Evolutionary conservation across 257 asterid genomes (phyloP).

Genomic region (Nicotiana noctiflora): DNA sequence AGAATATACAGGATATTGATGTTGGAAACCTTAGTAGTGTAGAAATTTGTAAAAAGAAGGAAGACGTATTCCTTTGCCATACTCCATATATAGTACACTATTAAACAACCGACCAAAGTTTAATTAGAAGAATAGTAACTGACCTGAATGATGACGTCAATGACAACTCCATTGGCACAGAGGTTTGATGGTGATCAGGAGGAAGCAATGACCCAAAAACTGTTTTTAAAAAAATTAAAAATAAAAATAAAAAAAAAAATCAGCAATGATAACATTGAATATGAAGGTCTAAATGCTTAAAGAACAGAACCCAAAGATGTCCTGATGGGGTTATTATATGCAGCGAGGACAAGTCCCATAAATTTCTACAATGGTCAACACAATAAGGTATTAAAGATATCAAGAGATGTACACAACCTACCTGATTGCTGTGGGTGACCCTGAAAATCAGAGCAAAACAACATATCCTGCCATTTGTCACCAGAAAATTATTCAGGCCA

Average conservation of each 20-base stretch:
- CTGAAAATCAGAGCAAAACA: slow-evolving; percentile 43
- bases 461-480: slow-evolving; percentile 40
- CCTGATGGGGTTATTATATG: not conserved
- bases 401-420: slow-evolving; percentile 7
- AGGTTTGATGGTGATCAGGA: slow-evolving; percentile 38
- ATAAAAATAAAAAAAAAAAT: not conserved
- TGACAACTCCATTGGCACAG: slow-evolving; percentile 63
- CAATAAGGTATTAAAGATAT: not conserved
- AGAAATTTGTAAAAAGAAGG: not conserved
- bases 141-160: slow-evolving; percentile 75
- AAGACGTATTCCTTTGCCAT: not conserved
- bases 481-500: not conserved
- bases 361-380: too few species aligned
- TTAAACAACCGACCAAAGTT: not conserved
- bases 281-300: not conserved
- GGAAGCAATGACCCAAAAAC: slow-evolving; percentile 82
- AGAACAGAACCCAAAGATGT: not conserved
- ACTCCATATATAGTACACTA: not conserved
- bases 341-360: not conserved
- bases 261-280: not conserved
- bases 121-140: not conserved
- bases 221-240: slow-evolving; percentile 11
- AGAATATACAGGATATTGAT: too few species aligned
- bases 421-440: slow-evolving; percentile 58
- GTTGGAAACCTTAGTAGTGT: too few species aligned